Evolutionary conservation across 345 rosid species (phyloP), one percentile per base, ranked within the genome.

Genomic region (Eucalyptus tenuipes): DNA sequence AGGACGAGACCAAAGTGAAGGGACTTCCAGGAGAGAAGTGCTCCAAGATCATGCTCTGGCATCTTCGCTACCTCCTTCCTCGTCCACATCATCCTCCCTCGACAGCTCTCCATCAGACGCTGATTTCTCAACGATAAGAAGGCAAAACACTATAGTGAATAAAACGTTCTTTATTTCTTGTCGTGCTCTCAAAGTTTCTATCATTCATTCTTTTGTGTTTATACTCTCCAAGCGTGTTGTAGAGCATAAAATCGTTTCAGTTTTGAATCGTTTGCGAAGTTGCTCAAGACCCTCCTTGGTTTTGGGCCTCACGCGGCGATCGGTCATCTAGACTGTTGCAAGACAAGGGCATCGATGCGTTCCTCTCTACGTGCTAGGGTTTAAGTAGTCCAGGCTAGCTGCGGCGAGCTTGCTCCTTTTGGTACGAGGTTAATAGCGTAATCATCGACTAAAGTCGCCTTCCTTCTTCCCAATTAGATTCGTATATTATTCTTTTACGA

Each of bases 41-140:
- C 93, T 96, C 98, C 16, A 97, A 93, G 91, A 91, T 97, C 91
- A 91, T 96, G 99, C 94, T 96, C 49, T 97, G 99, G 99, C 96
- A 93, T 66, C 95, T 97, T 89, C 91, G 87, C 49, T 91, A 92
- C 57, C 93, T 94, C 1, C 88, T 88, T 44, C 6, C 47, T 20
- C 47, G 84, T 40, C 47, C 13, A 20, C 84, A 10, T 11, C 47
- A 12, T 75, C 84, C 24, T 75, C 84, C 47, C 47, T 11, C 27
- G 84, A 75, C 47, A 75, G 84, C 15, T 75, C 47, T 11, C 45
- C 47, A 22, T 75, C 84, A 42, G 47, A 75, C 47, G 84, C 29
- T 40, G 47, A 40, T 3, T 22, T 22, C 82, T 22, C 84, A 75
- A 40, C 84, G 84, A 75, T 75, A 1, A 75, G 84, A 75, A 20